Base-by-base conservation (phyloP, 352 stramenopile genomes). In the Pythium utonaiense region DNA sequence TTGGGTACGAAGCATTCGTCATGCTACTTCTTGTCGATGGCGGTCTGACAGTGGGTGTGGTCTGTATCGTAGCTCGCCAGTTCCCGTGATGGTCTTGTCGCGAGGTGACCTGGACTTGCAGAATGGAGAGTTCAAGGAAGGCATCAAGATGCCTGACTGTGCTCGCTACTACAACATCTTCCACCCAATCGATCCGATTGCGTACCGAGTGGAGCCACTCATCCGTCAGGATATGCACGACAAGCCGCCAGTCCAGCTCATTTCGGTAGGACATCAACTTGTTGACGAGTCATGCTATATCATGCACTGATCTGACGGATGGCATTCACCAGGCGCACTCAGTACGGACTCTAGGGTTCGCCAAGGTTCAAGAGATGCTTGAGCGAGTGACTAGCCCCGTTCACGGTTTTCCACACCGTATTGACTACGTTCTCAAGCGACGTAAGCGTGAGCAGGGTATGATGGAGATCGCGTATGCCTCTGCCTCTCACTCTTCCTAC, bases 151-250 rank as follows among this genome's bases (percentile, higher is more conserved):
- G 57, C 86, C 86, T 3, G 78, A 76, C 19, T 94, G 84, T 42
- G 73, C 75, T 28, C 83, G 88, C 17, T 93, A 96, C 62, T 96
- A 90, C 52, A 97, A 97, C 69, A 82, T 97, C 31, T 96, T 96
- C 57, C 91, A 97, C 66, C 87, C 88, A 14, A 96, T 96, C 41
- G 91, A 97, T 57, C 89, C 91, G 3, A 91, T 97, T 55, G 89
- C 89, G 16, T 97, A 96, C 55, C 83, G 90, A 21, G 76, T 97
- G 25, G 91, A 96, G 59, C 91, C 91, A 24, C 67, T 97, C 31
- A 91, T 97, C 31, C 83, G 88, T 53, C 78, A 89, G 70, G 87
- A 93, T 57, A 94, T 93, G 85, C 81, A 91, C 57, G 82, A 94
- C 66, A 94, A 91, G 52, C 71, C 84, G 19, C 84, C 84, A 17